Conservation (phyloP, 2,329 filamentous ascomycete species). For the Trichoderma sp. region DNA sequence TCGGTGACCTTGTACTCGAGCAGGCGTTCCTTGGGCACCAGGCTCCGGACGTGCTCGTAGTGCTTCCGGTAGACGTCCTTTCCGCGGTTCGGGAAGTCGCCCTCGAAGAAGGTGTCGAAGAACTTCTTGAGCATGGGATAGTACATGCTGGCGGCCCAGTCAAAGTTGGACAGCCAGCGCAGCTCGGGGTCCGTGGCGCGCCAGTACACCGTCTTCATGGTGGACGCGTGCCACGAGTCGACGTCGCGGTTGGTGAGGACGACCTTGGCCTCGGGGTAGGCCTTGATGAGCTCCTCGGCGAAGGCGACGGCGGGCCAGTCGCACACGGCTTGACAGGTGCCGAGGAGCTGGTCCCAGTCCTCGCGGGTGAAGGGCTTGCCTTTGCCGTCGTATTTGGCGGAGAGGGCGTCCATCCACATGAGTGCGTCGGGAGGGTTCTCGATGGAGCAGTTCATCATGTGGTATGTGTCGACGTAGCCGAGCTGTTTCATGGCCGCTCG, state of each 20-base stretch:
- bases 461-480: slow-evolving; percentile 70
- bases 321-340: slow-evolving; percentile 67
- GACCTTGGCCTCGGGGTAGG: slow-evolving; percentile 73
- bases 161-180: slow-evolving; percentile 43
- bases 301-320: slow-evolving; percentile 68
- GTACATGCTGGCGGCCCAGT: slow-evolving; percentile 69
- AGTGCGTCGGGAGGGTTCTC: slow-evolving; percentile 62
- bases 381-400: slow-evolving; percentile 49
- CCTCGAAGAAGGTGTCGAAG: slow-evolving; percentile 63
- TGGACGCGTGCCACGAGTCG: slow-evolving; percentile 57
- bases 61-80: slow-evolving; percentile 37
- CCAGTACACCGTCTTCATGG: slow-evolving; percentile 70
- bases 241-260: slow-evolving; percentile 68
- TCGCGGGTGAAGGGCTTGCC: slow-evolving; percentile 57
- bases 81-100: slow-evolving; percentile 38
- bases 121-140: slow-evolving; percentile 71
- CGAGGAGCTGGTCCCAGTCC: slow-evolving; percentile 70
- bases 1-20: slow-evolving; percentile 41
- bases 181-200: slow-evolving; percentile 64
- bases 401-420: slow-evolving; percentile 71
- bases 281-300: slow-evolving; percentile 68
- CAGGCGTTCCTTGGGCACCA: slow-evolving; percentile 29
- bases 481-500: slow-evolving; percentile 66
- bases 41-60: slow-evolving; percentile 26
- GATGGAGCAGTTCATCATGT: slow-evolving; percentile 71